phyloP scores from a whole-genome alignment of 441 rosid genomes.

The Populus hybrid region DNA sequence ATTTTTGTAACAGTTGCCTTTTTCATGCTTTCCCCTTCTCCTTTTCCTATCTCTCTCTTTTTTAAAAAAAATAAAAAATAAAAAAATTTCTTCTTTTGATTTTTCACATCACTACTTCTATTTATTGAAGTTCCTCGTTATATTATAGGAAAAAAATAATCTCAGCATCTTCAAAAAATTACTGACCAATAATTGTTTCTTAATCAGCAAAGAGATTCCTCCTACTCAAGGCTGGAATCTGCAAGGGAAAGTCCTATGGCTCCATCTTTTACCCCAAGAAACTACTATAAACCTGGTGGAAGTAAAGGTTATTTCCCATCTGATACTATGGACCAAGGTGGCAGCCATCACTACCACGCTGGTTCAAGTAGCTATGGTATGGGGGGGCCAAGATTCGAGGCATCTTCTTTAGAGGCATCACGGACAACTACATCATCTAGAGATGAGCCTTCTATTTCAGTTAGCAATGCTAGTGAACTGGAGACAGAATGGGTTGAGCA shows the following conservation, averaged over 20 bases:
- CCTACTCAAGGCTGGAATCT: conserved; percentile 69
- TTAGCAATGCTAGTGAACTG: conserved; percentile 90
- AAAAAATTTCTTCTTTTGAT: not conserved
- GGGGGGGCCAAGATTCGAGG: conserved; percentile 39
- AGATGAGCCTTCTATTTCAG: conserved; percentile 77
- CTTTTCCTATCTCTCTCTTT: not conserved
- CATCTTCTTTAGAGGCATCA: conserved; percentile 55
- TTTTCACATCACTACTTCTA: not conserved
- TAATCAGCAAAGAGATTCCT: conserved; percentile 70
- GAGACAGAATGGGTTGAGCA: conserved; percentile 93
- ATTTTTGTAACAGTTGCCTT: not conserved
- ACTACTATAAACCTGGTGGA: conserved; percentile 56
- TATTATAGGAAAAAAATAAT: not conserved
- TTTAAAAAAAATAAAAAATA: no score
- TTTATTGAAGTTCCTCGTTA: not conserved
- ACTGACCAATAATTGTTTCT: not conserved
- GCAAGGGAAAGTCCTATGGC: conserved; percentile 71
- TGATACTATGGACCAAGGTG: conserved; percentile 34
- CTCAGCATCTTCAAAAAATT: not conserved
- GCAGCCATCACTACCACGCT: conserved; percentile 39
- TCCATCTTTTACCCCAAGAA: conserved; percentile 58
- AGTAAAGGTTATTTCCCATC: conserved; percentile 34
- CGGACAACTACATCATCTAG: conserved; percentile 83
- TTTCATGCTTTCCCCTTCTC: not conserved
- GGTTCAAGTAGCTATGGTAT: conserved; percentile 57